A percentile compares a stretch with the other conserved stretches of the same genome.
Conservation (phyloP, 257 asterid genomes). For the Solanum lycopersicoides region DNA sequence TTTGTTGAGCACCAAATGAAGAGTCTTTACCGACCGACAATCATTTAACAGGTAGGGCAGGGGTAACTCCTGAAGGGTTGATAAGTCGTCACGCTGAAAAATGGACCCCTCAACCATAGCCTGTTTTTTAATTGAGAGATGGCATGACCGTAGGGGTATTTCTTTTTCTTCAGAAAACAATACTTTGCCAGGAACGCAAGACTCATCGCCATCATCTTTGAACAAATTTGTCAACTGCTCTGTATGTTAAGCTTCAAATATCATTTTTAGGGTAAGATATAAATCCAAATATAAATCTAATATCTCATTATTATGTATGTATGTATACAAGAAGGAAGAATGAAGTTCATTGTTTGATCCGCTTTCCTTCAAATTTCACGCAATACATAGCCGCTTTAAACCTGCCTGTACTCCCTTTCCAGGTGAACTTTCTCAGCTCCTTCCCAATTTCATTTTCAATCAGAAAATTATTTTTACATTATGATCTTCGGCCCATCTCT, state of each 20-base stretch:
- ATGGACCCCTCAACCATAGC: background rate
- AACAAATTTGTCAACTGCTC: background rate
- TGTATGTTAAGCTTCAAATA: background rate
- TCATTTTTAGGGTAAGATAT: background rate
- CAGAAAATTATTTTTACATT: background rate
- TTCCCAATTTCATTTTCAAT: background rate
- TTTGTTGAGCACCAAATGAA: background rate
- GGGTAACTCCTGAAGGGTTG: background rate
- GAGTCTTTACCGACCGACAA: background rate
- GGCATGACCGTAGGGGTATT: background rate
- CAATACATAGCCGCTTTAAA: background rate
- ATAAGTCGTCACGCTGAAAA: background rate
- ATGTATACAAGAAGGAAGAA: background rate
- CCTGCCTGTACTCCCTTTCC: background rate
- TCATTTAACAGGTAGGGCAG: background rate
- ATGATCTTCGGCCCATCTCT: background rate
- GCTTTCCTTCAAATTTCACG: background rate
- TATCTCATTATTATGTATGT: background rate
- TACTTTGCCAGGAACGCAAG: background rate
- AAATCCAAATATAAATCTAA: background rate
- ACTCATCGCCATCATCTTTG: background rate
- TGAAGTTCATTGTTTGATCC: background rate
- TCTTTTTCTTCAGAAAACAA: background rate
- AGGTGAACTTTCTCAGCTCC: background rate
- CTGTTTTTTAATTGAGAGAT: background rate